Base-by-base conservation (phyloP, 345 rosid genomes). In the Citrus unshiu region DNA sequence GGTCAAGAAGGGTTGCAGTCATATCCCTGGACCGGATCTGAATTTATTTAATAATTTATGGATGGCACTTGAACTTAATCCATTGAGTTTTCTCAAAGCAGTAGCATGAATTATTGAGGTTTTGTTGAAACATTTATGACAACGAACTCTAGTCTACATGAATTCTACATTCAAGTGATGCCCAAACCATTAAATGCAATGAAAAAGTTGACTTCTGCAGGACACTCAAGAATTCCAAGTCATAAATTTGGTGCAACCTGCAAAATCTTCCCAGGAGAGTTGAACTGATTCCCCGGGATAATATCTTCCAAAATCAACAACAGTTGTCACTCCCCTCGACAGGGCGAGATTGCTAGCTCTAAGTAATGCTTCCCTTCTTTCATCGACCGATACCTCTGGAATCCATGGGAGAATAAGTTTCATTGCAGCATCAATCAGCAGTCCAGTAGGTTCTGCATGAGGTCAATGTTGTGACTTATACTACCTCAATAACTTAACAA, bases 371-470 rank as follows among this genome's bases (percentile, higher is more conserved):
- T 92, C 92, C 88, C 98, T 92, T 75, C 92, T 93, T 81, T 92
- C 93, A 86, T 90, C 87, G 9, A 84, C 84, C 3, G 98, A 92
- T 73, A 82, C 84, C 82, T 91, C 93, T 12, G 94, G 92, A 82
- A 95, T 83, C 75, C 49, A 85, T 43, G 89, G 75, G 7, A 86
- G 68, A 57, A 93, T 77, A 66, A 91, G 95, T 80, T 91, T 86
- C 95, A 87, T 92, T 37, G 98, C 98, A 86, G 98, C 88, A 88
- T 93, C 98, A 39, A 95, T 76, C 80, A 95, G 82, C 78, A 95
- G 80, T 51, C 98, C 98, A 10, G 92, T 85, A 57, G 98, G 97
- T 75, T 89, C 98, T 95, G 90, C 85, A 85, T 19, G 60, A 76
- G 27, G 25, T 54, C 62, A 54, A 65, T 64, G 49, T 64, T 63